These are phyloP conservation scores for Laguncularia racemosa DNA, from an alignment of 345 rosid genomes.

Conservation along the genomic window DNA sequence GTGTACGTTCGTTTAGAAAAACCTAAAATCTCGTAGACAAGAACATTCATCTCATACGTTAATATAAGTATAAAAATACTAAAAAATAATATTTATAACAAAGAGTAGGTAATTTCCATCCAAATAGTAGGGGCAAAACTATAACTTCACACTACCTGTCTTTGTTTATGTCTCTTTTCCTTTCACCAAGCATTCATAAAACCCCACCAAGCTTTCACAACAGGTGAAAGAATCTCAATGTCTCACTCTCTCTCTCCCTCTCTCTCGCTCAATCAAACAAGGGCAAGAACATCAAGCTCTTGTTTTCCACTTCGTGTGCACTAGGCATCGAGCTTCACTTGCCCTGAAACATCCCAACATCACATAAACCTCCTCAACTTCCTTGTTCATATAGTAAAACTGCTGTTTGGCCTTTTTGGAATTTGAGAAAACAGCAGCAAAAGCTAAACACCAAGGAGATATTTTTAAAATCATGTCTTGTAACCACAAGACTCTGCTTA, in stretches of 20 bases:
- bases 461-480: background rate
- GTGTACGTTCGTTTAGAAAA: too few species aligned
- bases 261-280: background rate
- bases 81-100: too few species aligned
- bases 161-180: too few species aligned
- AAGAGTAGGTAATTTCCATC: too few species aligned
- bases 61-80: too few species aligned
- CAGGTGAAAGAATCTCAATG: background rate
- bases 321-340: conserved; percentile 7
- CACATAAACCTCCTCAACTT: conserved; percentile 7
- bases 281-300: background rate
- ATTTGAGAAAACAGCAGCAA: background rate
- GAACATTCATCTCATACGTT: too few species aligned
- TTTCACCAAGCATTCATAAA: too few species aligned
- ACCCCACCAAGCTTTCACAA: background rate
- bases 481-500: conserved; percentile 1
- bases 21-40: too few species aligned
- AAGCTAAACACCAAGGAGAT: background rate
- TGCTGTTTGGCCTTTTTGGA: background rate
- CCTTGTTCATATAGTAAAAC: background rate
- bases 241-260: conserved; percentile 1
- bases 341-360: conserved; percentile 9
- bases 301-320: background rate
- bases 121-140: too few species aligned
- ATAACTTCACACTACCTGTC: too few species aligned